A percentile compares a stretch with the other conserved stretches of the same genome.
These are phyloP conservation scores for Ceriops tagal DNA, from an alignment of 345 rosid genomes.

Conservation along the genomic window DNA sequence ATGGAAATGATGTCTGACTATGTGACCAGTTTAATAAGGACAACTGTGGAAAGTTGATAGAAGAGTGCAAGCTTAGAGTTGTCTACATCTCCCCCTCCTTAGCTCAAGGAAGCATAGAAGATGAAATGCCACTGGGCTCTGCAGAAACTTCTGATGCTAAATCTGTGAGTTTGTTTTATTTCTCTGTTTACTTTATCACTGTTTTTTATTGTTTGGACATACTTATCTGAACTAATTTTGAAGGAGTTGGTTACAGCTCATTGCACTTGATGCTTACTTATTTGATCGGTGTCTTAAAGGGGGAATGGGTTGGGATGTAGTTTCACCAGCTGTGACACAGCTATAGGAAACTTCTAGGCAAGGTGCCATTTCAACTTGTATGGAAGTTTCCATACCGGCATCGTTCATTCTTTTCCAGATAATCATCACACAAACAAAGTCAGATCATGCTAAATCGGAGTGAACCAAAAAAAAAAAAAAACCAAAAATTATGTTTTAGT, in stretches of 20 bases:
- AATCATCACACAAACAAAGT: too few relatives aligned
- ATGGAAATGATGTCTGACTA: conserved; percentile 11
- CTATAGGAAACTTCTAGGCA: too few relatives aligned
- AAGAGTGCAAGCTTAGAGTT: conserved; percentile 88
- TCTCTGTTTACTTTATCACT: not conserved
- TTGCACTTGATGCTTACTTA: too few relatives aligned
- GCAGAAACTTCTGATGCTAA: conserved; percentile 46
- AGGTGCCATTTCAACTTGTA: too few relatives aligned
- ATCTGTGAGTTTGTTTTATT: conserved; percentile 49
- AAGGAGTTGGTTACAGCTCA: too few relatives aligned
- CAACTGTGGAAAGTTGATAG: conserved; percentile 48
- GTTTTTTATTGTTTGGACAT: not conserved
- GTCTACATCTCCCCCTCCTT: conserved; percentile 53
- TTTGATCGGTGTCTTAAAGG: too few relatives aligned
- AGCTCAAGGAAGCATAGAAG: conserved; percentile 47
- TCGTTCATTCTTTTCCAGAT: too few relatives aligned
- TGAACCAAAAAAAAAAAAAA: not conserved
- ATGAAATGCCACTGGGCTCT: conserved; percentile 44
- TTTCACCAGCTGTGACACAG: too few relatives aligned
- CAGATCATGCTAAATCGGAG: too few relatives aligned
- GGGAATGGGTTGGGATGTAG: too few relatives aligned
- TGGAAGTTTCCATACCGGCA: too few relatives aligned
- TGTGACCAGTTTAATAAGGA: conserved; percentile 68
- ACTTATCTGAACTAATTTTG: not conserved
- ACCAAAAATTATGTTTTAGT: not conserved